phyloP scores from a whole-genome alignment of 2,329 filamentous ascomycete species.

The Scedosporium apiospermum region DNA sequence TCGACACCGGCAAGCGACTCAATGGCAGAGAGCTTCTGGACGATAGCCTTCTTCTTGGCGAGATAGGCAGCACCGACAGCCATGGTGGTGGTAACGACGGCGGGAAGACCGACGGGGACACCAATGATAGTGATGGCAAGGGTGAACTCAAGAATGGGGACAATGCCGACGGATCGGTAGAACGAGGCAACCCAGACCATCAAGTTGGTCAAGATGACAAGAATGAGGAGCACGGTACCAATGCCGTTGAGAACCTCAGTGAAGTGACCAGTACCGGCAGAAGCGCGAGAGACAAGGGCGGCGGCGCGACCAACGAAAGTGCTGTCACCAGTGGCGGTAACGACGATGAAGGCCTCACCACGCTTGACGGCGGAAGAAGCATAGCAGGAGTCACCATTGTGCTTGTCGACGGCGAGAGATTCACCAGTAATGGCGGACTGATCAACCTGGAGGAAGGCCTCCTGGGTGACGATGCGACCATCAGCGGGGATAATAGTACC shows the following conservation, averaged over 20 bases:
- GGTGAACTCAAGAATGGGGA: slow-evolving; percentile 73
- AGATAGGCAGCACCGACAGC: slow-evolving; percentile 86
- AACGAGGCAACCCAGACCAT: slow-evolving; percentile 81
- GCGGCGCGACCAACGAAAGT: slow-evolving; percentile 86
- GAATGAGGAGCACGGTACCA: slow-evolving; percentile 65
- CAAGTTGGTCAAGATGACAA: slow-evolving; percentile 72
- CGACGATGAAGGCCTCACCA: slow-evolving; percentile 74
- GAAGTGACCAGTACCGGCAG: slow-evolving; percentile 71
- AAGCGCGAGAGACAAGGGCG: slow-evolving; percentile 71
- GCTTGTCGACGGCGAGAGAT: slow-evolving; percentile 85
- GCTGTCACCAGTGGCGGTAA: slow-evolving; percentile 78
- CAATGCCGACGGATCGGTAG: slow-evolving; percentile 76
- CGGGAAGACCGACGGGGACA: slow-evolving; percentile 86
- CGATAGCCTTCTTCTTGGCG: slow-evolving; percentile 86
- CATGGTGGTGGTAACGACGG: slow-evolving; percentile 91
- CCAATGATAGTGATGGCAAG: slow-evolving; percentile 85
- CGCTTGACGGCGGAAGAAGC: slow-evolving; percentile 85
- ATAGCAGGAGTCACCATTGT: slow-evolving; percentile 71
- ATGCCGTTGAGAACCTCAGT: slow-evolving; percentile 86
- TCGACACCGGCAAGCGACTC: slow-evolving; percentile 88
- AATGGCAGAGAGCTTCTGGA: slow-evolving; percentile 86
- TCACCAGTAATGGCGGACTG: slow-evolving; percentile 89
- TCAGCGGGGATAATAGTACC: slow-evolving; percentile 88
- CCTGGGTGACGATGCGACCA: slow-evolving; percentile 74
- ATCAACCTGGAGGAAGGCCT: slow-evolving; percentile 80